A percentile compares a stretch with the other conserved stretches of the same genome.
Conservation (phyloP, 2,329 filamentous ascomycete species). For the Penicillium crustosum region DNA sequence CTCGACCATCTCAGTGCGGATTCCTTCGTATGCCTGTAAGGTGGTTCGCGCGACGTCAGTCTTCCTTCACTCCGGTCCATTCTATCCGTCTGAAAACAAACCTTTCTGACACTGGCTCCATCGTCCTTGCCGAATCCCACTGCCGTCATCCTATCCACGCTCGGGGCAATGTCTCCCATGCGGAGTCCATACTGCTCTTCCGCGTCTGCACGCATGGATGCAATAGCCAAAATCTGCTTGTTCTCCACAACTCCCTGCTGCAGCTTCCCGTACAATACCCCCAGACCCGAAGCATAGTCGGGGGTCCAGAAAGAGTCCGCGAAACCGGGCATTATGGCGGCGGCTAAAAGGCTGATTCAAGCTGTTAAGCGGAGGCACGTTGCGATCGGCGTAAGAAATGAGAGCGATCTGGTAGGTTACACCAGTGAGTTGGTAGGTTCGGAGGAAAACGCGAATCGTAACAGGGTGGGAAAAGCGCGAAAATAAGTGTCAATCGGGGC, state of each 20-base stretch:
- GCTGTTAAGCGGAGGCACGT: neutral
- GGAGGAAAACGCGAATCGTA: neutral
- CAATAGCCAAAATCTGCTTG: conserved; percentile 86
- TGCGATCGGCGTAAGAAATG: neutral
- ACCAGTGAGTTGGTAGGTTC: neutral
- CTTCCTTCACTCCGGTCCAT: neutral
- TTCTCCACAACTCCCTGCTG: conserved; percentile 96
- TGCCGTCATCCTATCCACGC: conserved; percentile 71
- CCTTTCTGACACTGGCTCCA: conserved; percentile 93
- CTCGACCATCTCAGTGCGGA: conserved; percentile 88
- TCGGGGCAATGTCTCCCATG: conserved; percentile 76
- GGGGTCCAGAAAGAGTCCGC: conserved; percentile 96
- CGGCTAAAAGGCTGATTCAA: conserved; percentile 3
- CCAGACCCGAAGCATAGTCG: conserved; percentile 94
- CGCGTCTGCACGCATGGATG: conserved; percentile 90
- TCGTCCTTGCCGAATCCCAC: conserved; percentile 89
- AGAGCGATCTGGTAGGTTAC: neutral
- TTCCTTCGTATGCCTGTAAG: conserved; percentile 82
- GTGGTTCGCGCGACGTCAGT: neutral
- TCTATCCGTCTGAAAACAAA: conserved; percentile 41
- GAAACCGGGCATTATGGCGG: conserved; percentile 74
- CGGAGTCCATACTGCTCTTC: conserved; percentile 85
- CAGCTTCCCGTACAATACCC: conserved; percentile 92
- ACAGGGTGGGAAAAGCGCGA: neutral
- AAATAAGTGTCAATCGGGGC: neutral